A percentile compares a stretch with the other conserved stretches of the same genome.
Conservation (phyloP, 2,329 filamentous ascomycete species). For the Canariomyces notabilis region DNA sequence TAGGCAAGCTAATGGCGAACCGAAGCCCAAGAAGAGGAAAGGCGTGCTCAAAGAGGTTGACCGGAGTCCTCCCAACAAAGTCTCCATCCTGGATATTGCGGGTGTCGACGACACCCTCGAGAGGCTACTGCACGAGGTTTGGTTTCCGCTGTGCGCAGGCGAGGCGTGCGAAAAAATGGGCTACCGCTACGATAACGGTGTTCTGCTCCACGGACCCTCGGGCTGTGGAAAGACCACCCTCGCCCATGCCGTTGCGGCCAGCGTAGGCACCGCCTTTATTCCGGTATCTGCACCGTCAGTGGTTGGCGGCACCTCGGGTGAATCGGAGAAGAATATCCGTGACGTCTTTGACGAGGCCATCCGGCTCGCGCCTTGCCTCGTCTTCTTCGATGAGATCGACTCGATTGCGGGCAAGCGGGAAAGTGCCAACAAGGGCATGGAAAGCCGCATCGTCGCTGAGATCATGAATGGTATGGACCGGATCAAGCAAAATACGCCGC, state of each 20-base stretch:
- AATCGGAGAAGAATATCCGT: constrained; percentile 80
- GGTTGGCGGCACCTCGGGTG: constrained; percentile 81
- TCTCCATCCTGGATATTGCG: constrained; percentile 67
- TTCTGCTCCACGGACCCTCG: constrained; percentile 76
- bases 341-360: constrained; percentile 87
- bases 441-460: constrained; percentile 78
- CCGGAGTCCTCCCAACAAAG: constrained; percentile 59
- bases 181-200: constrained; percentile 66
- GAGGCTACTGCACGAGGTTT: constrained; percentile 65
- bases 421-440: constrained; percentile 79
- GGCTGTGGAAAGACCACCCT: constrained; percentile 86
- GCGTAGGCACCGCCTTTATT: constrained; percentile 71
- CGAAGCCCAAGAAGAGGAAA: constrained; percentile 61
- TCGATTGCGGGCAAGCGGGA: constrained; percentile 84
- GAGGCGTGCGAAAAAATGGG: constrained; percentile 61
- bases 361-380: constrained; percentile 75
- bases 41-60: constrained; percentile 44
- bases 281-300: constrained; percentile 77
- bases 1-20: constrained; percentile 60
- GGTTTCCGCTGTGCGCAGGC: constrained; percentile 65
- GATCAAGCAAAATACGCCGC: constrained; percentile 63
- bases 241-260: constrained; percentile 71
- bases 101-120: constrained; percentile 69
- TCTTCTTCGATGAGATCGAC: constrained; percentile 92
- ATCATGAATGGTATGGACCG: constrained; percentile 84